Evolutionary conservation across 805 yeast genomes (phyloP).

Genomic region (Lipomyces japonicus): DNA sequence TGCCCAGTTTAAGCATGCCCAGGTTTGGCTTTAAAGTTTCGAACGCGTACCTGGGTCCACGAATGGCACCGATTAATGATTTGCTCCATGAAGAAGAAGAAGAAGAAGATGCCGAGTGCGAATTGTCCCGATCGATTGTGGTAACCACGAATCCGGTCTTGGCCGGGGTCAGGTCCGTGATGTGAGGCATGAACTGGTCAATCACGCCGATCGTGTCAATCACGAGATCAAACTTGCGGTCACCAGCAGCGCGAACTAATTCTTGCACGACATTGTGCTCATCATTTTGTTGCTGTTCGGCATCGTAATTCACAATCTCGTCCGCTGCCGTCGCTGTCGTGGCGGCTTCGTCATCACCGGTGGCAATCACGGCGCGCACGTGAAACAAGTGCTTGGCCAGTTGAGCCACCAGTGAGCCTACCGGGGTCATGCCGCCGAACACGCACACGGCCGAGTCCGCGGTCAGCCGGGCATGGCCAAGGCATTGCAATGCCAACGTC

Average conservation of each 20-base stretch:
- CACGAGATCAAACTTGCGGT: constrained; percentile 51
- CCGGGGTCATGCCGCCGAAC: constrained; percentile 72
- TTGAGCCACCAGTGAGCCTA: constrained; percentile 56
- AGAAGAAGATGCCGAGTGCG: constrained; percentile 25
- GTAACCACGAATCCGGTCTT: constrained; percentile 52
- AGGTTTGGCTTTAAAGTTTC: constrained; percentile 15
- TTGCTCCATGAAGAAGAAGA: constrained; percentile 26
- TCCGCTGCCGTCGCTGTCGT: constrained; percentile 56
- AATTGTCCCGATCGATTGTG: constrained; percentile 41
- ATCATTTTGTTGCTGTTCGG: no score
- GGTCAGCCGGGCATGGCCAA: constrained; percentile 40
- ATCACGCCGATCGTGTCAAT: constrained; percentile 63
- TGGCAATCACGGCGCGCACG: constrained; percentile 52
- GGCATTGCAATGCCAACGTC: constrained; percentile 55
- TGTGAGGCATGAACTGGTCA: constrained; percentile 45
- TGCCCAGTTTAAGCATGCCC: constrained; percentile 44
- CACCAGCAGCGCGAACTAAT: constrained; percentile 30
- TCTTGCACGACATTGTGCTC: constrained; percentile 33
- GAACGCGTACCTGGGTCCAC: constrained; percentile 34
- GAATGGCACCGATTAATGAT: constrained; percentile 32
- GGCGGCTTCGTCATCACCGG: constrained; percentile 43
- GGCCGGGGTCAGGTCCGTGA: constrained; percentile 45
- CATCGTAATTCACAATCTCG: constrained; percentile 54
- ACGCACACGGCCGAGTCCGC: constrained; percentile 52
- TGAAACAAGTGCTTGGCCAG: constrained; percentile 49